Evolutionary conservation across 78 protist genomes (phyloP), one percentile per base, ranked within the genome.

Genomic region (Speleostelium caveatum): DNA sequence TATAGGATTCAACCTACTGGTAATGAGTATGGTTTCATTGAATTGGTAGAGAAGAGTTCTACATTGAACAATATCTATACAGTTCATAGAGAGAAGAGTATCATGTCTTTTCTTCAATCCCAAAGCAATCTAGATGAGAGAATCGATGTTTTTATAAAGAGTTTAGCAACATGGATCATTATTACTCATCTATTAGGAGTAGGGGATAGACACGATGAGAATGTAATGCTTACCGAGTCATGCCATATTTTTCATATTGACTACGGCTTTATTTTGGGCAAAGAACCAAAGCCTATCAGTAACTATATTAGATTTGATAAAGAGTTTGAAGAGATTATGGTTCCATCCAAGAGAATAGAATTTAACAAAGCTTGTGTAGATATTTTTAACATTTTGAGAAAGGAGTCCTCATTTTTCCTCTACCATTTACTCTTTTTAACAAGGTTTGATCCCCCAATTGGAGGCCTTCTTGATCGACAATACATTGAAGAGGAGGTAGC

Each of bases 171-270:
- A 1, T 98, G 98, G 93, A 96, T 94, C 38, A 96, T 98, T 26
- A 94, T 97, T 39, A 98, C 98, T 30, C 98, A 96, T 86, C 24
- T 98, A 0, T 94, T 98, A 7, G 99, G 98, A 16, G 95, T 98
- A 28, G 99, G 99, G 24, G 99, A 97, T 67, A 93, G 99, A 12
- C 98, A 97, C 28, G n/a, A 96, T 63, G 98, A 97, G 32, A 98
- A 98, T 66, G 87, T 98, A 38, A 68, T 98, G 96, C 63, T 98
- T 26, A 87, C 94, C 1, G 14, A 58, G 12, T 28, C 92, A 0
- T 96, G 96, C 28, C 28, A 80, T 17, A 87, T 98, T 10, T 88
- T 98, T 65, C 99, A 98, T 80, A 97, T 98, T 33, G 99, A 98
- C 78, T 98, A 97, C 59, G 99, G 99, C 17, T 98, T 72, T 75